Conservation (phyloP, 306 rosid genomes). For the Rosa persica region DNA sequence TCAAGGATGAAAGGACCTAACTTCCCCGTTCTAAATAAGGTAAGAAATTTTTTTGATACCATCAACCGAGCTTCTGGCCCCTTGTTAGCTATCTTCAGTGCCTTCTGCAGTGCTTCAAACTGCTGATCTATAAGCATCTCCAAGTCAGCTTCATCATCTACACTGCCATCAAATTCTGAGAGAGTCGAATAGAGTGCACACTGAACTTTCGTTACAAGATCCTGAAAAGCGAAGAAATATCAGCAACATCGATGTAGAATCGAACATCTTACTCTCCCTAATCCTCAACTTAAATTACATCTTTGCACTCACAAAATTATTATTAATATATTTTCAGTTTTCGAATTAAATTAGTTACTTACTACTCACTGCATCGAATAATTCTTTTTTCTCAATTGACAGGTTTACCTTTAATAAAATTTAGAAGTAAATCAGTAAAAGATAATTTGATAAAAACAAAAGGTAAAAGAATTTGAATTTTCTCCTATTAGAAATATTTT, state of each 20-base stretch:
- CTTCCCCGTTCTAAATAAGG: slow-evolving; percentile 77
- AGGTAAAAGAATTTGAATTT: too few species aligned
- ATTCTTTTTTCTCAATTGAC: too few species aligned
- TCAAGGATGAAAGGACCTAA: slow-evolving; percentile 88
- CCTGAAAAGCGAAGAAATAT: slow-evolving; percentile 34
- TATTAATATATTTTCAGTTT: too few species aligned
- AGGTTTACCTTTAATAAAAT: too few species aligned
- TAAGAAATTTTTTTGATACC: slow-evolving; percentile 85
- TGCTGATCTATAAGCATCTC: slow-evolving; percentile 68
- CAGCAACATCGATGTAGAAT: neutral
- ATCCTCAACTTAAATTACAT: too few species aligned
- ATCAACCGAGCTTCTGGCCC: slow-evolving; percentile 80
- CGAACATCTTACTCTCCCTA: too few species aligned
- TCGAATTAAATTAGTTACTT: too few species aligned
- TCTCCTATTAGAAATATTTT: too few species aligned
- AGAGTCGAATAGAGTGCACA: slow-evolving; percentile 44
- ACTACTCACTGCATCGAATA: too few species aligned
- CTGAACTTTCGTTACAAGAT: slow-evolving; percentile 69
- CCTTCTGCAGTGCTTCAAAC: slow-evolving; percentile 74
- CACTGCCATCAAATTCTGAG: slow-evolving; percentile 31
- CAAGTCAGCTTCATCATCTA: slow-evolving; percentile 53
- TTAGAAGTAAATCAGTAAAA: too few species aligned
- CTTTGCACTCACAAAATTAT: too few species aligned
- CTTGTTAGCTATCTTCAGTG: slow-evolving; percentile 70
- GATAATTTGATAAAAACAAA: too few species aligned